Conservation (phyloP, 148 eudicot genomes). For the Euryodendron excelsum region DNA sequence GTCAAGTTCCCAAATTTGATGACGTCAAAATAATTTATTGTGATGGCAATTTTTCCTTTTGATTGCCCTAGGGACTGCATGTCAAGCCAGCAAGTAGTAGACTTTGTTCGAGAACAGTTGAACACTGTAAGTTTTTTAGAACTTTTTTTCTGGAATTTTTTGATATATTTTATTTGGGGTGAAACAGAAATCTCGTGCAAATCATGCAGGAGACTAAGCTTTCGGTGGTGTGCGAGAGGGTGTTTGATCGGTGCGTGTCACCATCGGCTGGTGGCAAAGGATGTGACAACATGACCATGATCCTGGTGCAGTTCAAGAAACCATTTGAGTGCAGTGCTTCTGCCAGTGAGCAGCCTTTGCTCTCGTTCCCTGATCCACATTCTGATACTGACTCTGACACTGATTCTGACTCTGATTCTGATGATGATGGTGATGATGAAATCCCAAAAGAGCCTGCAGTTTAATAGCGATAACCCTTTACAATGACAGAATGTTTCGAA, state of each 20-base stretch:
- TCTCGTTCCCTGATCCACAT: constrained; percentile 12
- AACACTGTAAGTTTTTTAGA: constrained; percentile 37
- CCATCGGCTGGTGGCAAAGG: constrained; percentile 65
- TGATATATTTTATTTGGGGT: neutral
- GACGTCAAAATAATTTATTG: neutral
- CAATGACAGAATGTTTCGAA: neutral
- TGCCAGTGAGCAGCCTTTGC: constrained; percentile 1
- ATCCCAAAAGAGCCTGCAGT: neutral
- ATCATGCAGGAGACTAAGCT: constrained; percentile 58
- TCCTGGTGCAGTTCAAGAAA: constrained; percentile 61
- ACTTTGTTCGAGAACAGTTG: constrained; percentile 49
- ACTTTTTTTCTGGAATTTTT: neutral
- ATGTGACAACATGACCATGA: constrained; percentile 87
- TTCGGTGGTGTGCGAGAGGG: constrained; percentile 55
- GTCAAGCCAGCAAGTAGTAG: constrained; percentile 77
- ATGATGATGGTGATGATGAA: no score
- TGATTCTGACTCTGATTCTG: neutral
- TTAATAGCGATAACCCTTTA: neutral
- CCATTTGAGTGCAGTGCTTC: constrained; percentile 15
- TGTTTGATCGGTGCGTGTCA: constrained; percentile 58
- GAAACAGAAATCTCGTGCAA: neutral
- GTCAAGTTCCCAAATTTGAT: neutral
- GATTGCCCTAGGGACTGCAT: constrained; percentile 69
- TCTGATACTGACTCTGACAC: neutral
- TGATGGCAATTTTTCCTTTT: neutral